Conservation (phyloP, 192 early-diverging fungal genomes). For the Coemansia reversa region DNA sequence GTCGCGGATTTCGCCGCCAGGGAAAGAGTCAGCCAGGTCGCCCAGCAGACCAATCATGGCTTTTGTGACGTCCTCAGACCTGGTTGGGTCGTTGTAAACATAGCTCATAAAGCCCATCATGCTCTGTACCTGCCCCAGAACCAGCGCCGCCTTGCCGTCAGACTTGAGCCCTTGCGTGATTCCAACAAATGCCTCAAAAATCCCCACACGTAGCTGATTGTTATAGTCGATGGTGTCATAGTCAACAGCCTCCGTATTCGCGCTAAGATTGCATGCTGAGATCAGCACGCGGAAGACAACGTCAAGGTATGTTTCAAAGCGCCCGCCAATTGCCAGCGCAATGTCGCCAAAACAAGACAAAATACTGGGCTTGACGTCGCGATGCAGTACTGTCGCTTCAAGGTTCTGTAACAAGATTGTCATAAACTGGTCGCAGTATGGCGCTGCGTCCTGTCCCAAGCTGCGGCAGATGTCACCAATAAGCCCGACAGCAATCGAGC, state of each 20-base stretch:
- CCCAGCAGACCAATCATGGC: conserved; percentile 88
- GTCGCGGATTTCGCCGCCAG: conserved; percentile 65
- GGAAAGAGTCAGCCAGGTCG: conserved; percentile 91
- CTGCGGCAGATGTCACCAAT: conserved; percentile 96
- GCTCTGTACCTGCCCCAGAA: conserved; percentile 61
- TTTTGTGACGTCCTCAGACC: conserved; percentile 67
- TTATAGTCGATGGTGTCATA: conserved; percentile 87
- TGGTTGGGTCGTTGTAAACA: conserved; percentile 62
- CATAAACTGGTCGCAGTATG: conserved; percentile 90
- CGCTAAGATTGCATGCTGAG: conserved; percentile 73
- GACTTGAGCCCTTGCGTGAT: conserved; percentile 90
- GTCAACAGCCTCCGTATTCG: conserved; percentile 55
- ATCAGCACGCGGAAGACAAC: conserved; percentile 84
- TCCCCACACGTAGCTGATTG: conserved; percentile 79
- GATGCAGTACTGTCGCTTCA: conserved; percentile 74
- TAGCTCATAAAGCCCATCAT: conserved; percentile 80
- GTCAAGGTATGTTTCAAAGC: conserved; percentile 80
- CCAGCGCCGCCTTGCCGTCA: conserved; percentile 63
- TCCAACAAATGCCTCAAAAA: conserved; percentile 94
- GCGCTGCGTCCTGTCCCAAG: conserved; percentile 63
- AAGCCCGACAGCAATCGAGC: conserved; percentile 91
- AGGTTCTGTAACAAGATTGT: conserved; percentile 74
- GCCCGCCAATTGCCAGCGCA: conserved; percentile 88
- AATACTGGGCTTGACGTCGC: conserved; percentile 88
- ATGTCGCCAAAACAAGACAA: conserved; percentile 97